Evolutionary conservation across 495 filamentous ascomycete species (phyloP).

Genomic region (Annulohypoxylon bovei): DNA sequence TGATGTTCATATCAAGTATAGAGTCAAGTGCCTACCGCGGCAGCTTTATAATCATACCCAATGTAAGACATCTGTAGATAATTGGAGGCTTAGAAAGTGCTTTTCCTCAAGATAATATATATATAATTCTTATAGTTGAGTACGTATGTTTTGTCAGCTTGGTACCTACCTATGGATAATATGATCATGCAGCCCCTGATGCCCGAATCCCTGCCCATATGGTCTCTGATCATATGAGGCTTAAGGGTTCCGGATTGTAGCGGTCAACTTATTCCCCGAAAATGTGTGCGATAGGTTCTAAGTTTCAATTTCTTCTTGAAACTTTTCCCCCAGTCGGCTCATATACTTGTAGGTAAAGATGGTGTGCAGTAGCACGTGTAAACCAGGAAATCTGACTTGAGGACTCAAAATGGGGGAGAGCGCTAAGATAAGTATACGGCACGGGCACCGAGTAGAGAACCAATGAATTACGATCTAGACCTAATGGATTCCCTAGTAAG

Average conservation of each 20-base stretch:
- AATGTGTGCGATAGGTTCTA: not conserved
- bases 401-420: not conserved
- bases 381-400: conserved; percentile 22
- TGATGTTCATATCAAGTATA: not conserved
- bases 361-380: conserved; percentile 20
- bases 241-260: not conserved
- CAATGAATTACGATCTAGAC: not conserved
- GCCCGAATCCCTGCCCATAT: not conserved
- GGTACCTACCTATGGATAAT: too few species aligned
- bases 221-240: conserved; percentile 7
- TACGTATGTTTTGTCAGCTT: not conserved
- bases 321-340: not conserved
- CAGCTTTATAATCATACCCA: conserved; percentile 3
- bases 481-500: conserved; percentile 8
- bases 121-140: not conserved
- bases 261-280: conserved; percentile 2
- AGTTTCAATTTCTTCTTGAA: not conserved
- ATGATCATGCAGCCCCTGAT: conserved; percentile 1
- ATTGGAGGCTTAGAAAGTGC: not conserved
- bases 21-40: not conserved
- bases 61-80: not conserved
- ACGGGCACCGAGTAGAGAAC: not conserved
- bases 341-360: not conserved
- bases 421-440: conserved; percentile 16
- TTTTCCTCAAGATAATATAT: not conserved